These are phyloP conservation scores for Amylocystis lapponica DNA, from an alignment of 768 basidiomycete species.

Conservation along the genomic window DNA sequence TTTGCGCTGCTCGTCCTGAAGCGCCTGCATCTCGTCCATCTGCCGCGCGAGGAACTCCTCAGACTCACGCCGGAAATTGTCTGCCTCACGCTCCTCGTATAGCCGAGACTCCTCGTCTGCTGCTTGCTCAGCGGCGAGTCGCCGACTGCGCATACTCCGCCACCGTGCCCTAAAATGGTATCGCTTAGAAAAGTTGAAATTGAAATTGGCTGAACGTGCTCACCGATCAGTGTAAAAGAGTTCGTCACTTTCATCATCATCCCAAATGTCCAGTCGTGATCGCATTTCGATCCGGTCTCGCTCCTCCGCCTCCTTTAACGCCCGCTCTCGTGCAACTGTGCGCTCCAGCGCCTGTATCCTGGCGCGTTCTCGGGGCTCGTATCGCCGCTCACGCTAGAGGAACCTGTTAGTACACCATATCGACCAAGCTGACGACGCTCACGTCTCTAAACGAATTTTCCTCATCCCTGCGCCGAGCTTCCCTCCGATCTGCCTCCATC, in stretches of 20 bases:
- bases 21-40: slow-evolving; percentile 92
- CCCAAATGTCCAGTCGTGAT: slow-evolving; percentile 80
- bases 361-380: slow-evolving; percentile 82
- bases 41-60: slow-evolving; percentile 91
- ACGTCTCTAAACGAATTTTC: slow-evolving; percentile 86
- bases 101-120: slow-evolving; percentile 79
- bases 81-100: slow-evolving; percentile 81
- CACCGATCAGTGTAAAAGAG: slow-evolving; percentile 89
- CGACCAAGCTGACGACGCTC: slow-evolving; percentile 26
- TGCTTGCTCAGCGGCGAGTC: slow-evolving; percentile 71
- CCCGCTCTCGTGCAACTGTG: slow-evolving; percentile 64
- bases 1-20: slow-evolving; percentile 86
- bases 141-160: slow-evolving; percentile 69
- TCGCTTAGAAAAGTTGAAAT: too few relatives aligned
- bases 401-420: slow-evolving; percentile 2
- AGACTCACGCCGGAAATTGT: slow-evolving; percentile 82
- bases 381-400: slow-evolving; percentile 85
- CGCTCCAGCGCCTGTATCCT: slow-evolving; percentile 76
- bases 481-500: slow-evolving; percentile 75
- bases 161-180: slow-evolving; percentile 64
- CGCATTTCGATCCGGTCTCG: slow-evolving; percentile 77
- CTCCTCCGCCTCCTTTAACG: slow-evolving; percentile 71
- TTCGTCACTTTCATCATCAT: slow-evolving; percentile 91
- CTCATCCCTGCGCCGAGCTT: slow-evolving; percentile 68
- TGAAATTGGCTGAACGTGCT: too few relatives aligned